Evolutionary conservation across 1,284 basidiomycete species (phyloP).

Genomic region (Kalmanozyma brasiliensis): DNA sequence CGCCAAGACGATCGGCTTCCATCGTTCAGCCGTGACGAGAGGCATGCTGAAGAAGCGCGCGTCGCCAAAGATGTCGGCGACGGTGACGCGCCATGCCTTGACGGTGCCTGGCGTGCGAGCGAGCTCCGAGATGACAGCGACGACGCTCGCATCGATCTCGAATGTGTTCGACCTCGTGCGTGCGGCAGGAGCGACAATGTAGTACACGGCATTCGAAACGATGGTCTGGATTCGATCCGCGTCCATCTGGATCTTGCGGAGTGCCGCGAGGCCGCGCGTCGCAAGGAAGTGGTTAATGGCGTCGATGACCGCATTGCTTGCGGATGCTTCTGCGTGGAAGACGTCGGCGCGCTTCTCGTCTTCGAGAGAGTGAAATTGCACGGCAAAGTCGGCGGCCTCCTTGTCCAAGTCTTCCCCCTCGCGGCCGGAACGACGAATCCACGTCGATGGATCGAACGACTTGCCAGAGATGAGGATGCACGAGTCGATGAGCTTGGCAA

Average conservation of each 20-base stretch:
- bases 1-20: conserved; percentile 82
- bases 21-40: conserved; percentile 74
- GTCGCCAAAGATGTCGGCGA: conserved; percentile 85
- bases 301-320: conserved; percentile 25
- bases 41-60: conserved; percentile 84
- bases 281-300: conserved; percentile 81
- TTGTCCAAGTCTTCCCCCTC: conserved; percentile 66
- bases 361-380: conserved; percentile 10
- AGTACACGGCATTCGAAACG: conserved; percentile 85
- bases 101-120: conserved; percentile 79
- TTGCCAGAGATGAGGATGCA: conserved; percentile 80
- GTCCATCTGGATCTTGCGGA: conserved; percentile 84
- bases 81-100: conserved; percentile 84
- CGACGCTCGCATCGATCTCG: conserved; percentile 71
- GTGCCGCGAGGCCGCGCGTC: conserved; percentile 76
- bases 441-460: conserved; percentile 79
- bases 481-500: conserved; percentile 84
- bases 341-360: conserved; percentile 13
- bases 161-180: conserved; percentile 71
- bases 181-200: conserved; percentile 82
- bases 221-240: conserved; percentile 81
- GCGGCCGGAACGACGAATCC: conserved; percentile 78
- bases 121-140: conserved; percentile 78
- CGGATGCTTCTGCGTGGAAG: background rate
- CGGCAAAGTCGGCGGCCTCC: conserved; percentile 35